A percentile compares a stretch with the other conserved stretches of the same genome.
Evolutionary conservation across 768 basidiomycete genomes (phyloP).

Genomic region (Leccinellum albellum): DNA sequence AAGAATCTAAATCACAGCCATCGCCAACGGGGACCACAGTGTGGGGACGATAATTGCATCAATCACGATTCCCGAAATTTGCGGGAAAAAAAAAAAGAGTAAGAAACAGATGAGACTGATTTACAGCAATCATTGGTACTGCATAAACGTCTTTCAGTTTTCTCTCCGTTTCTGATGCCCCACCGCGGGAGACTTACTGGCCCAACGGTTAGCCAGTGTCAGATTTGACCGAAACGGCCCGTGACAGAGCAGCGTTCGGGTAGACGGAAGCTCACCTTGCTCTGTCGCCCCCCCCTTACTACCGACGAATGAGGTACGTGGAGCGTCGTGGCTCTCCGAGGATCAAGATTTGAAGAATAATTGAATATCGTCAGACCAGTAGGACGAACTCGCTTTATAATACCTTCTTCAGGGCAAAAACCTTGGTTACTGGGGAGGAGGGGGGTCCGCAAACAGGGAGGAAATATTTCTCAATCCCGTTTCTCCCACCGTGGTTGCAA

Average conservation of each 20-base stretch:
- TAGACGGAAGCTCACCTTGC: background rate
- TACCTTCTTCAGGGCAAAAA: background rate
- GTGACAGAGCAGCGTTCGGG: background rate
- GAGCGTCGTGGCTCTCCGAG: constrained; percentile 1
- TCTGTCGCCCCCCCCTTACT: background rate
- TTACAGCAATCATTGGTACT: background rate
- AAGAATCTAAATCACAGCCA: background rate
- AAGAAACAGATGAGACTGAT: background rate
- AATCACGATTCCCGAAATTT: background rate
- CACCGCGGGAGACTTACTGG: background rate
- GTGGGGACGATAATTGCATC: background rate
- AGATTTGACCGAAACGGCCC: background rate
- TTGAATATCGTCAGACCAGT: background rate
- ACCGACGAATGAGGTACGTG: background rate
- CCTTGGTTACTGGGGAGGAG: background rate
- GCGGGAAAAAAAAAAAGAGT: background rate
- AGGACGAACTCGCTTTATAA: background rate
- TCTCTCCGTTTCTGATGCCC: background rate
- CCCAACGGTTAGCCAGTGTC: constrained; percentile 3
- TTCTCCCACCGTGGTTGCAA: constrained; percentile 5
- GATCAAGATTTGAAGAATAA: constrained; percentile 5
- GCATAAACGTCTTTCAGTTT: background rate
- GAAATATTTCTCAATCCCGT: background rate
- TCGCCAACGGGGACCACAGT: background rate
- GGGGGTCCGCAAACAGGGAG: background rate